Conservation (phyloP, 306 rosid genomes). For the Begonia loranthoides region DNA sequence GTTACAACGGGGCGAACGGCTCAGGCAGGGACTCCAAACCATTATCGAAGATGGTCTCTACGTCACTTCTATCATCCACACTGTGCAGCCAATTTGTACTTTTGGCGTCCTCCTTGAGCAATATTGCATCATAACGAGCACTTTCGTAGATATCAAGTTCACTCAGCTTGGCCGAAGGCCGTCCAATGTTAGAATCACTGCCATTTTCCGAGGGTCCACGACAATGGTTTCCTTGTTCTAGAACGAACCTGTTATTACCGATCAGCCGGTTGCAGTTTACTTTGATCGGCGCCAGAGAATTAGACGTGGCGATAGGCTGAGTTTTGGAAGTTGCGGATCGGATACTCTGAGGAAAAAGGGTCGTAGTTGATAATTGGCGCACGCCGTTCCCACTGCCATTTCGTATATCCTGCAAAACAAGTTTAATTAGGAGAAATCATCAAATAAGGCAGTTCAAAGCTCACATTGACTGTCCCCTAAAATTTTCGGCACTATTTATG, state of each 20-base stretch:
- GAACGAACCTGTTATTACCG: conserved; percentile 25
- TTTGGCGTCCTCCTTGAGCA: conserved; percentile 87
- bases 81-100: conserved; percentile 82
- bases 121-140: conserved; percentile 76
- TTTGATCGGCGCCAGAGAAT: conserved; percentile 25
- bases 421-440: conserved; percentile 5
- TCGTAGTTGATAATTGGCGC: conserved; percentile 66
- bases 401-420: conserved; percentile 61
- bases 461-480: too few species aligned
- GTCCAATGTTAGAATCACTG: conserved; percentile 34
- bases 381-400: conserved; percentile 41
- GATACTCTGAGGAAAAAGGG: conserved; percentile 86
- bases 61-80: conserved; percentile 60
- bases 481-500: too few species aligned
- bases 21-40: conserved; percentile 90
- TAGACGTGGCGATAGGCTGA: conserved; percentile 37
- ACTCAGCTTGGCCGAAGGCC: conserved; percentile 41
- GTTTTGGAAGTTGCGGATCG: conserved; percentile 41
- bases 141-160: conserved; percentile 81
- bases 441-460: neutral
- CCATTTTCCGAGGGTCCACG: conserved; percentile 27
- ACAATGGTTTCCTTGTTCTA: conserved; percentile 27
- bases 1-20: conserved; percentile 78
- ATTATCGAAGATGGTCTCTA: conserved; percentile 62
- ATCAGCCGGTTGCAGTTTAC: conserved; percentile 27